These are phyloP conservation scores for Podospora pseudoanserina DNA, from an alignment of 495 filamentous ascomycete species.

Conservation along the genomic window DNA sequence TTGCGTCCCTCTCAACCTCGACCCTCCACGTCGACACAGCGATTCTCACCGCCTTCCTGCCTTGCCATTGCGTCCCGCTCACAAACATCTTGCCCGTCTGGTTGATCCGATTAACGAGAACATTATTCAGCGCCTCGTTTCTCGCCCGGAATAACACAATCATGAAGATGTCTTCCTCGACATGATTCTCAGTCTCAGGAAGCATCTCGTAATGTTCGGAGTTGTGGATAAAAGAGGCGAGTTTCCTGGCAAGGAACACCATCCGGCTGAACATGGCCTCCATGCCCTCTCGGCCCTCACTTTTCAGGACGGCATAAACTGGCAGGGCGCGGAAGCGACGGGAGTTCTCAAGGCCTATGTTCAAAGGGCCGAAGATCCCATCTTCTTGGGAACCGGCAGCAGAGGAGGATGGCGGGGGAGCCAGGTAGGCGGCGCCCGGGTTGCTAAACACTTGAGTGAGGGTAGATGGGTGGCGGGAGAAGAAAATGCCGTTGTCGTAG, in stretches of 20 bases:
- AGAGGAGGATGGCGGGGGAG: conserved; percentile 27
- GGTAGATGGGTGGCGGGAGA: conserved; percentile 58
- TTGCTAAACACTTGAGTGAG: conserved; percentile 70
- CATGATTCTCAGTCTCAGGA: conserved; percentile 38
- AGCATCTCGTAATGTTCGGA: conserved; percentile 62
- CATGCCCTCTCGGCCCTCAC: conserved; percentile 70
- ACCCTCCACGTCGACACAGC: conserved; percentile 83
- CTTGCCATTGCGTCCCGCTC: conserved; percentile 74
- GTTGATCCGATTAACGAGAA: conserved; percentile 69
- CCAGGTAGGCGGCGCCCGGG: conserved; percentile 80
- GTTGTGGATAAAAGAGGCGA: conserved; percentile 59
- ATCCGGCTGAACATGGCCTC: conserved; percentile 67
- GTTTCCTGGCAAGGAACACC: conserved; percentile 62
- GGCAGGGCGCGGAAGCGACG: conserved; percentile 85
- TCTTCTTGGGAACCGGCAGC: conserved; percentile 17
- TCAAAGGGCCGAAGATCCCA: conserved; percentile 72
- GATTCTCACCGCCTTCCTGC: conserved; percentile 66
- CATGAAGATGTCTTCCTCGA: conserved; percentile 57
- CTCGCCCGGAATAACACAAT: conserved; percentile 78
- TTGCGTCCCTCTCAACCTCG: conserved; percentile 53
- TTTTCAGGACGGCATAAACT: conserved; percentile 75
- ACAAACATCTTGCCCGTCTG: conserved; percentile 72
- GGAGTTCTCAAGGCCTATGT: conserved; percentile 89
- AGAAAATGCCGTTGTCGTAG: conserved; percentile 90
- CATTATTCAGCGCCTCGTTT: conserved; percentile 60